Percentiles rank a stretch among this genome's conserved stretches.
These are phyloP conservation scores for Entomortierella parvispora DNA, from an alignment of 192 early-diverging fungal species.

Conservation along the genomic window DNA sequence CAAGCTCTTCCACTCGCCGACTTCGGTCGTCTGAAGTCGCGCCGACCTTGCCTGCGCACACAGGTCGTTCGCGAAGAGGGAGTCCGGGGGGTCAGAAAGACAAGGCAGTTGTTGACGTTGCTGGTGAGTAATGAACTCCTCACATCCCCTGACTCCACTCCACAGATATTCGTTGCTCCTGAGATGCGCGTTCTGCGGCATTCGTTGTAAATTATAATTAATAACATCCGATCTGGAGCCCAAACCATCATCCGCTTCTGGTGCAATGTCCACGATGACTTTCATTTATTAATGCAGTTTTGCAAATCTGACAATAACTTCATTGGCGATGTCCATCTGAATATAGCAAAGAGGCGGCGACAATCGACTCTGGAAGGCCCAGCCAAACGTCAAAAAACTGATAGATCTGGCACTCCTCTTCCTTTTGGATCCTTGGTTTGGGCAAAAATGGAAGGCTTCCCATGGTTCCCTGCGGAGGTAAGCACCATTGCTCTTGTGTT, in stretches of 20 bases:
- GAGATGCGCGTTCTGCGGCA: too few species aligned
- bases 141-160: too few species aligned
- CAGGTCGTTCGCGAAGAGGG: constrained; percentile 2
- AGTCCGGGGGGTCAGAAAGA: constrained; percentile 14
- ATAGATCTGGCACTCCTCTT: constrained; percentile 1
- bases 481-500: constrained; percentile 1
- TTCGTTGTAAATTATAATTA: too few species aligned
- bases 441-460: constrained; percentile 64
- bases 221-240: too few species aligned
- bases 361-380: constrained; percentile 7
- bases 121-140: constrained; percentile 22
- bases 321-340: too few species aligned
- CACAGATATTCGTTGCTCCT: too few species aligned
- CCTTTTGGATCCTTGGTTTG: constrained; percentile 54
- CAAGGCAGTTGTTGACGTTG: constrained; percentile 4
- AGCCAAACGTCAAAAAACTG: constrained; percentile 13
- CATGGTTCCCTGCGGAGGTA: constrained; percentile 65
- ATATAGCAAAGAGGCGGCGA: constrained; percentile 16
- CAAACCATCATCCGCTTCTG: too few species aligned
- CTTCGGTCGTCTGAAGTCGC: constrained; percentile 25
- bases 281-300: too few species aligned
- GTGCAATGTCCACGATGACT: too few species aligned
- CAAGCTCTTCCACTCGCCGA: constrained; percentile 4
- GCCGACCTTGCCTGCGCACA: background rate
- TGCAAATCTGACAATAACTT: too few species aligned